Percentiles rank a stretch among this genome's conserved stretches.
Evolutionary conservation across 306 rosid species (phyloP).

Genomic region (Prunus mongolica): DNA sequence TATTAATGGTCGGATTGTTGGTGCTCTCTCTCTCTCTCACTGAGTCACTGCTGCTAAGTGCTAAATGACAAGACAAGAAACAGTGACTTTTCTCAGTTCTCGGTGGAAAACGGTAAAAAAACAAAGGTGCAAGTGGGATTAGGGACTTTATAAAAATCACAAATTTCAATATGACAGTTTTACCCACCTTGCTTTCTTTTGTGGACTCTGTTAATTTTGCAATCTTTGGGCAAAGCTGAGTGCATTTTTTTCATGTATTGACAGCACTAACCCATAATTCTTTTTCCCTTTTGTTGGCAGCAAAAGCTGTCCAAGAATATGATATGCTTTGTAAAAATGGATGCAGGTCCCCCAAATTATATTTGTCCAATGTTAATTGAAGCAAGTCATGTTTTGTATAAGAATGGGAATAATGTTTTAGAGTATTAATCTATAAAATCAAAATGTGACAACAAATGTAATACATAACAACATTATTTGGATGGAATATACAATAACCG

Average conservation of each 20-base stretch:
- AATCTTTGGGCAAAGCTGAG: not conserved
- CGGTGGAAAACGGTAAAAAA: constrained; percentile 44
- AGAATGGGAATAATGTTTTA: not conserved
- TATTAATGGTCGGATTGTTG: constrained; percentile 39
- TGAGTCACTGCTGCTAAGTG: constrained; percentile 30
- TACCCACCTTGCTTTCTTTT: constrained; percentile 6
- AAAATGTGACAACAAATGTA: not conserved
- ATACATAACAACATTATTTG: not conserved
- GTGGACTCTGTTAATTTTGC: not conserved
- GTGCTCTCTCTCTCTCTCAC: constrained; percentile 14
- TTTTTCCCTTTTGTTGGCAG: not conserved
- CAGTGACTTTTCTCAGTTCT: constrained; percentile 61
- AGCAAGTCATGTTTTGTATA: not conserved
- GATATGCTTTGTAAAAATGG: not conserved
- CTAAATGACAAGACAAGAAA: constrained; percentile 72
- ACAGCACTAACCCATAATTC: too few relatives aligned
- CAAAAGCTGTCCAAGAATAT: not conserved
- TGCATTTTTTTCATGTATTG: too few relatives aligned
- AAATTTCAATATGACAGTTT: constrained; percentile 11
- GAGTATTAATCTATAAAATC: not conserved
- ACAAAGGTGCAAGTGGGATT: constrained; percentile 24
- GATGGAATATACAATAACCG: too few relatives aligned
- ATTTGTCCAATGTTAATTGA: not conserved
- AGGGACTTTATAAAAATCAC: not conserved
- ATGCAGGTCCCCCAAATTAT: not conserved